Base-by-base conservation (phyloP, 2,329 filamentous ascomycete species). In the Tricladium varicosporioides region DNA sequence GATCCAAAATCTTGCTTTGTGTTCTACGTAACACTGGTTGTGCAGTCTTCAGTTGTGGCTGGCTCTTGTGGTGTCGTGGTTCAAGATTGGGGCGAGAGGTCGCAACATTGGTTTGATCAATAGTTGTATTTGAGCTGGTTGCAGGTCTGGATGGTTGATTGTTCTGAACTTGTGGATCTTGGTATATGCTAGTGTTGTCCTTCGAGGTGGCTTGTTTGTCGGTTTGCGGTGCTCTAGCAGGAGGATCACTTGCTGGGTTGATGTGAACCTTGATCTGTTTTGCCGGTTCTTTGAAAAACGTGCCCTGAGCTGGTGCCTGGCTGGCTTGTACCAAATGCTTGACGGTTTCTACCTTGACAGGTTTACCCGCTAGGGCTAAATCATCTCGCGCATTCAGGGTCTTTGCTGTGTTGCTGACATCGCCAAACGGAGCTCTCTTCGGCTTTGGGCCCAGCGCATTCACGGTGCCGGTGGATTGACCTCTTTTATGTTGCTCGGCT, bases 361-460 rank as follows among this genome's bases (percentile, higher is more conserved):
- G 73, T 69, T 82, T 83, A 57, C 73, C 75, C 27, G 70, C 64
- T 22, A 83, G 68, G 52, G 75, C 75, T 40, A 76, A 77, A 65
- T 88, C 85, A 70, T 88, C 85, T 65, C 83, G 81, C 51, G 70
- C 73, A 15, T 71, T 70, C 32, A 71, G 58, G 32, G 67, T 60
- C 60, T 74, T 75, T 36, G 70, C 53, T 0, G 80, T 85, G 69
- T 92, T 93, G 78, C 89, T 94, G 60, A 94, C 82, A 71, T 96
- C 92, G 50, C 84, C 89, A 73, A 95, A 92, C 11, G 85, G 90
- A 60, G 86, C 85, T 64, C 92, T 86, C 76, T 92, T 94, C 54
- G 86, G 4, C 22, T 27, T 27, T 27, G 22, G 22, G 7, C 4
- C 22, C 22, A 27, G 22, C 22, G 22, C 22, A 27, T 27, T 27